Evolutionary conservation across 306 rosid species (phyloP).

Genomic region (Vigna trinervia): DNA sequence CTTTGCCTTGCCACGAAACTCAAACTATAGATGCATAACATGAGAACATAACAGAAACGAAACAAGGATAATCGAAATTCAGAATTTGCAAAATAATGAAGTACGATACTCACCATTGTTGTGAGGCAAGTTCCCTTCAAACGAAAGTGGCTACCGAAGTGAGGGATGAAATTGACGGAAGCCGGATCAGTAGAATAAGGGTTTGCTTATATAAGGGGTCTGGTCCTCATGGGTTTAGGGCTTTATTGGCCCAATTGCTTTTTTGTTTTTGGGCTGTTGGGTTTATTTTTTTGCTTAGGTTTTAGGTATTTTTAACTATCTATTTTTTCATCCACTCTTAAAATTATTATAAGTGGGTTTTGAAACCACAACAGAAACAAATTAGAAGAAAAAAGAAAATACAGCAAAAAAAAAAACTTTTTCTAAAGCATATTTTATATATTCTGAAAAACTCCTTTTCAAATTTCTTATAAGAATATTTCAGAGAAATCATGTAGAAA

Average conservation of each 20-base stretch:
- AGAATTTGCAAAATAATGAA: neutral
- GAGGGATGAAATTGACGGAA: neutral
- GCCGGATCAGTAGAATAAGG: neutral
- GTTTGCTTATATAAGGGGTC: constrained; percentile 25
- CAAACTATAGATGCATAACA: neutral
- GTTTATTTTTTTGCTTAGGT: neutral
- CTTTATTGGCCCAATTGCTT: neutral
- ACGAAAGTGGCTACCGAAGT: neutral
- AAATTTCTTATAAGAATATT: too few relatives aligned
- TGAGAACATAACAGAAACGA: neutral
- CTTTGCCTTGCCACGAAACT: neutral
- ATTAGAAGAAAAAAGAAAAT: too few relatives aligned
- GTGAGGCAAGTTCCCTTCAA: constrained; percentile 30
- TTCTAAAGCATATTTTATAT: too few relatives aligned
- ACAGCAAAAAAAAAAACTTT: too few relatives aligned
- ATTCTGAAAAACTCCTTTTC: too few relatives aligned
- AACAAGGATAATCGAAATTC: neutral
- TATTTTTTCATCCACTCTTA: too few relatives aligned
- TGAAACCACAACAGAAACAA: too few relatives aligned
- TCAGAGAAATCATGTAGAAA: too few relatives aligned
- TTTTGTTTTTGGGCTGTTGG: neutral
- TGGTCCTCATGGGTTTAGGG: neutral
- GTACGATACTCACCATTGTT: constrained; percentile 6
- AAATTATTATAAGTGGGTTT: too few relatives aligned
- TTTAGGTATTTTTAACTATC: neutral